Percentiles rank a stretch among this genome's conserved stretches.
phyloP scores from a whole-genome alignment of 768 basidiomycete genomes.

The Crepidotus variabilis region DNA sequence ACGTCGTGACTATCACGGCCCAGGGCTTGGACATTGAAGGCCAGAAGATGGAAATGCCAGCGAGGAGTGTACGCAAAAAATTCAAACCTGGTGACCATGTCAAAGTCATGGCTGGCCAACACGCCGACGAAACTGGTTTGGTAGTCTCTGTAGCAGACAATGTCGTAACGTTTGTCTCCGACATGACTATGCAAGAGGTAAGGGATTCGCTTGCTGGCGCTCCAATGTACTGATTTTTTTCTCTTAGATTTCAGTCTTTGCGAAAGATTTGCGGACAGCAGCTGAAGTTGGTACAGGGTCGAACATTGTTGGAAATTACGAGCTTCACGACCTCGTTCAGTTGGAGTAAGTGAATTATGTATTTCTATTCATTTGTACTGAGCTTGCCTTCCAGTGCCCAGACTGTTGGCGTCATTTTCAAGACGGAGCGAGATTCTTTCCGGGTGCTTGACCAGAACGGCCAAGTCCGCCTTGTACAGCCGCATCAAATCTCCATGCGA shows the following conservation, averaged over 20 bases:
- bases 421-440: conserved; percentile 94
- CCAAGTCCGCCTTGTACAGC: conserved; percentile 82
- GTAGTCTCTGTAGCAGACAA: conserved; percentile 90
- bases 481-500: conserved; percentile 93
- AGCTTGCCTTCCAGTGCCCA: conserved; percentile 53
- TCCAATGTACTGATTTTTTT: conserved; percentile 3
- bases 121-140: conserved; percentile 92
- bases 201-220: conserved; percentile 3
- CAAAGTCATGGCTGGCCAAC: conserved; percentile 95
- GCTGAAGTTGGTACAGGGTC: conserved; percentile 94
- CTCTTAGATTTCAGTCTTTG: conserved; percentile 90
- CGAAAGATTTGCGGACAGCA: conserved; percentile 94
- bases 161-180: conserved; percentile 93
- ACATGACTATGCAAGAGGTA: conserved; percentile 96
- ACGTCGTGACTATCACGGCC: conserved; percentile 82
- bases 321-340: conserved; percentile 94
- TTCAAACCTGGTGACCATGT: conserved; percentile 98
- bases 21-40: conserved; percentile 81
- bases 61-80: conserved; percentile 86
- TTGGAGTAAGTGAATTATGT: conserved; percentile 67
- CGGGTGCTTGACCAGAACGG: conserved; percentile 95
- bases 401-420: conserved; percentile 96
- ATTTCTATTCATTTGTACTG: conserved; percentile 6
- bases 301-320: conserved; percentile 89
- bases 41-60: conserved; percentile 81